Base-by-base conservation (phyloP, 2,329 filamentous ascomycete genomes). In the Pseudopyricularia cyperi region DNA sequence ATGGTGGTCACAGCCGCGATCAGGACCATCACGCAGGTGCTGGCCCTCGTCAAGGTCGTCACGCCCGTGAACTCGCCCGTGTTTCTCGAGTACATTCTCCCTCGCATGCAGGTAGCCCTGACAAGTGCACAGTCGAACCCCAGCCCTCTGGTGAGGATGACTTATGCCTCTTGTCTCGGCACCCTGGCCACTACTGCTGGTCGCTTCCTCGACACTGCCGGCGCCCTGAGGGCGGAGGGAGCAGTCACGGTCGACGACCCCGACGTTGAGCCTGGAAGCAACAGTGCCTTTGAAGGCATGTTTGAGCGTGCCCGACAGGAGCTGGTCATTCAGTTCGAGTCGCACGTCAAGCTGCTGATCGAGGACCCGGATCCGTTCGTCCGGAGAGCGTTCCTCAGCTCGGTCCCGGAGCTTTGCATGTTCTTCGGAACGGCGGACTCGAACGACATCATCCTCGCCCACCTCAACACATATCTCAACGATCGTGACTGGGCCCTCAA, bases 401-500 rank as follows among this genome's bases (percentile, higher is more conserved):
- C 93, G 7, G 90, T 98, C 0, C 85, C 90, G 0, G 87, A 89
- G 56, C 74, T 98, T 1, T 98, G 93, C 63, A 82, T 96, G 58
- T 97, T 98, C 66, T 97, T 98, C 58, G 89, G 89, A 3, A 90
- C 87, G 55, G 78, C 83, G n/a, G 85, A 89, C 61, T 86, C 91
- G 1, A 96, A 94, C 64, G 93, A 98, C 62, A 88, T 98, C n/a
- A 83, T 98, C 15, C 72, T 98, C 22, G 95, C 89, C 32, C 93
- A 98, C 68, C 73, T 98, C 28, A 97, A 97, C 62, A 98, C 93
- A 0, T 98, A 98, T 61, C 71, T 98, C 8, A 98, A 98, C 58
- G 93, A 97, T 60, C 82, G 85, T 42, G 90, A 98, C 64, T 98
- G 93, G 93, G 89, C 89, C 65, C 71, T 98, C 32, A 96, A 95